Evolutionary conservation across 164 flowering plant genomes (phyloP).

Genomic region (Stephania cephalantha): DNA sequence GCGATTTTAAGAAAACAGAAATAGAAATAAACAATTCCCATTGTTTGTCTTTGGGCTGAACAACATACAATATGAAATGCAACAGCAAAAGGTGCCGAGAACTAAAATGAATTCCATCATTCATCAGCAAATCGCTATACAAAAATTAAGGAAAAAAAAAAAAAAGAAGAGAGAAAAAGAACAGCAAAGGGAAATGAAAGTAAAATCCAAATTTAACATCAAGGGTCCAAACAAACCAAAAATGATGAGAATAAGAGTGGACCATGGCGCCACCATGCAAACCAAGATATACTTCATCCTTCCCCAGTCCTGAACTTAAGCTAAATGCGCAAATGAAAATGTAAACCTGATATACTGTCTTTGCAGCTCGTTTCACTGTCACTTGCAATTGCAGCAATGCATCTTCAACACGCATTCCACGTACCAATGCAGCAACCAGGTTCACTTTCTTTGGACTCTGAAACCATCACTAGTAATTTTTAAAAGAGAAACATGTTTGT

Average conservation of each 20-base stretch:
- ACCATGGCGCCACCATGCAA: not conserved
- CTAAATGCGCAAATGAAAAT: not conserved
- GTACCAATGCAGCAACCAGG: constrained; percentile 87
- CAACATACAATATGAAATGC: not conserved
- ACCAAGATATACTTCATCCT: not conserved
- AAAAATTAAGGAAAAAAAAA: too few relatives aligned
- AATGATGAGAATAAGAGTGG: not conserved
- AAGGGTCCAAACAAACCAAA: not conserved
- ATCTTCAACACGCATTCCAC: constrained; percentile 99
- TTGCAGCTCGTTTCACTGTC: constrained; percentile 79
- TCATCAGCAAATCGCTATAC: not conserved
- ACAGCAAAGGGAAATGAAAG: not conserved
- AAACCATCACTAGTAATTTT: constrained; percentile 7
- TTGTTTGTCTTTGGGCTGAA: not conserved
- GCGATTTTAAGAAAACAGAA: not conserved
- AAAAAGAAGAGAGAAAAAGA: too few relatives aligned
- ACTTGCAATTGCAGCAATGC: constrained; percentile 90
- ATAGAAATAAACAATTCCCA: not conserved
- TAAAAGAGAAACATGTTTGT: not conserved
- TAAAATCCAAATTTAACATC: not conserved
- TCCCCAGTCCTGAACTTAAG: not conserved
- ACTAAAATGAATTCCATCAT: not conserved
- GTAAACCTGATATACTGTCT: constrained; percentile 84
- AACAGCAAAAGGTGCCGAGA: not conserved
- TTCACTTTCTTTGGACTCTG: constrained; percentile 98